Conservation (phyloP, 2,329 filamentous ascomycete species). For the Lachnellula hyalina region DNA sequence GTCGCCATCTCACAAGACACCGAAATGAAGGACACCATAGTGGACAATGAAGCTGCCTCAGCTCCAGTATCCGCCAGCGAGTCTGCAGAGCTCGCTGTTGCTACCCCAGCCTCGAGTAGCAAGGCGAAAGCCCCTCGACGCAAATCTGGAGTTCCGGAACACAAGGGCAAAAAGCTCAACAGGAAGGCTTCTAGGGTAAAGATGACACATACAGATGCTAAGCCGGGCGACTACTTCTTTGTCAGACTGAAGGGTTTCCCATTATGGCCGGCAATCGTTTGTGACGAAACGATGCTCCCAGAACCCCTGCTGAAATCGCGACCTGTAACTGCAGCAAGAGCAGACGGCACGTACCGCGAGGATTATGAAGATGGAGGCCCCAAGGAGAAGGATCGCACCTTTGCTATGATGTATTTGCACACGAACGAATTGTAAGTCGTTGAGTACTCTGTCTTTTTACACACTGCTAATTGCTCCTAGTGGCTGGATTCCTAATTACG, state of each 20-base stretch:
- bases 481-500: slow-evolving; percentile 85
- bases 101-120: slow-evolving; percentile 38
- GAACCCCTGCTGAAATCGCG: slow-evolving; percentile 68
- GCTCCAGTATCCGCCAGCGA: slow-evolving; percentile 23
- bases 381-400: slow-evolving; percentile 77
- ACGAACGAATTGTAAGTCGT: slow-evolving; percentile 93
- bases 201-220: slow-evolving; percentile 67
- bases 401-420: slow-evolving; percentile 88
- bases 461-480: slow-evolving; percentile 42
- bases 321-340: slow-evolving; percentile 75
- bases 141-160: slow-evolving; percentile 67
- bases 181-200: slow-evolving; percentile 77
- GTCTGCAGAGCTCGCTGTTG: slow-evolving; percentile 31
- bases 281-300: slow-evolving; percentile 91
- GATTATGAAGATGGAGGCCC: slow-evolving; percentile 86
- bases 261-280: slow-evolving; percentile 90
- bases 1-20: slow-evolving; percentile 23
- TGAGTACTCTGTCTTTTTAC: background rate
- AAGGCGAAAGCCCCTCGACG: slow-evolving; percentile 51
- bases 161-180: slow-evolving; percentile 74
- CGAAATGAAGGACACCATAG: slow-evolving; percentile 32
- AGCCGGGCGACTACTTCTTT: slow-evolving; percentile 88
- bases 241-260: slow-evolving; percentile 93
- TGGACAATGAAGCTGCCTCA: slow-evolving; percentile 25
- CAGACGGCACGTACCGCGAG: slow-evolving; percentile 81